phyloP scores from a whole-genome alignment of 2,329 filamentous ascomycete genomes.

The Cladophialophora chaetospira region DNA sequence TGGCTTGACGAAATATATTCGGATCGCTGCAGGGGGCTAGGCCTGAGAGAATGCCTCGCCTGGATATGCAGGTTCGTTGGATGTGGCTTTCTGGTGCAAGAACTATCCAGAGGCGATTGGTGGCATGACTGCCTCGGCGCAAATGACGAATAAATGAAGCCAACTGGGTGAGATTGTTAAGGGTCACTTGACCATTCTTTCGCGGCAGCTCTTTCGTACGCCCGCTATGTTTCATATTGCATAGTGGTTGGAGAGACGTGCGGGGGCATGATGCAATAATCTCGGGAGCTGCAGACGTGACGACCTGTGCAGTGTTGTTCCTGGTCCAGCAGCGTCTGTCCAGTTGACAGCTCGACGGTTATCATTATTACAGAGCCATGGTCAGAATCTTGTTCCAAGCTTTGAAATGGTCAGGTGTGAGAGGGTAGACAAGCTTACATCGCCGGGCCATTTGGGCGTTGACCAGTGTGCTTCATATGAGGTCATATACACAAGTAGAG shows the following conservation, averaged over 20 bases:
- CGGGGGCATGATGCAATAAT: slow-evolving; percentile 30
- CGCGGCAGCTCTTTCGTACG: slow-evolving; percentile 17
- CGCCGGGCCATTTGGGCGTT: neutral
- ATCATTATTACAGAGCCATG: neutral
- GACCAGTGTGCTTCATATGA: neutral
- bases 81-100: neutral
- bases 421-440: neutral
- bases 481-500: neutral
- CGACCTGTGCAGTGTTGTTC: slow-evolving; percentile 14
- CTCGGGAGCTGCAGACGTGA: slow-evolving; percentile 17
- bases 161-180: slow-evolving; percentile 14
- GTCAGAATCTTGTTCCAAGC: neutral
- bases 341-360: neutral
- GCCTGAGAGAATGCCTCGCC: too few relatives aligned
- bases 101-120: neutral
- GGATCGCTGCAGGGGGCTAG: too few relatives aligned
- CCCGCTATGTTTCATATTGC: slow-evolving; percentile 27
- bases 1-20: neutral
- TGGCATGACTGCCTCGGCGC: neutral
- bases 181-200: slow-evolving; percentile 25
- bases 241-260: slow-evolving; percentile 17
- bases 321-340: neutral
- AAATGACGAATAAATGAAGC: slow-evolving; percentile 8
- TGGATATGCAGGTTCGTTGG: neutral
- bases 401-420: too few relatives aligned